Conservation (phyloP, 768 basidiomycete genomes). For the Dacryopinax spathularia region DNA sequence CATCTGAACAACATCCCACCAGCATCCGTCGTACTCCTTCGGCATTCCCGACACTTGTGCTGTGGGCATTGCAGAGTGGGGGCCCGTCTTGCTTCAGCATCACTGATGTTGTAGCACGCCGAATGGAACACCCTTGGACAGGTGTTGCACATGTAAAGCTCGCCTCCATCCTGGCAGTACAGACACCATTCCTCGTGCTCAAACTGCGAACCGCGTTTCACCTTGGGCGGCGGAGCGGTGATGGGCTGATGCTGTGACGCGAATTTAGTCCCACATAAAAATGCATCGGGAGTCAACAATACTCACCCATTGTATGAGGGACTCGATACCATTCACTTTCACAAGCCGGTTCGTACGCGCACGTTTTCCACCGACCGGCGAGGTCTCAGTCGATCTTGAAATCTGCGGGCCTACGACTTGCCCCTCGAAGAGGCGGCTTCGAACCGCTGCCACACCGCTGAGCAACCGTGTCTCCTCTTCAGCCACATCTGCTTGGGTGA, state of each 20-base stretch:
- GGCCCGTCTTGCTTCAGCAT: conserved; percentile 19
- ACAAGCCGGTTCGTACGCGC: conserved; percentile 30
- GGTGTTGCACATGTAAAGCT: conserved; percentile 32
- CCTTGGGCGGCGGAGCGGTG: conserved; percentile 12
- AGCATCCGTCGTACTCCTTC: conserved; percentile 31
- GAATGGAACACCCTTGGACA: conserved; percentile 51
- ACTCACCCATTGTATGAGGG: conserved; percentile 15
- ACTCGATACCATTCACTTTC: conserved; percentile 26
- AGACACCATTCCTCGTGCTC: conserved; percentile 48
- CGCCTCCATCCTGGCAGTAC: conserved; percentile 45
- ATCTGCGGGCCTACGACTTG: conserved; percentile 24
- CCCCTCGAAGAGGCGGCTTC: conserved; percentile 46
- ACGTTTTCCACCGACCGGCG: conserved; percentile 35
- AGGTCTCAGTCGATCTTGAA: conserved; percentile 31
- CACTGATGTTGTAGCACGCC: conserved; percentile 32
- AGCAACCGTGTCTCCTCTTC: conserved; percentile 40
- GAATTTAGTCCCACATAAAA: neutral
- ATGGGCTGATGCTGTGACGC: neutral
- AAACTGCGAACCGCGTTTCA: conserved; percentile 26
- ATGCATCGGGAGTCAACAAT: neutral
- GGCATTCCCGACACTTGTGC: conserved; percentile 36
- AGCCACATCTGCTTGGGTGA: conserved; percentile 32
- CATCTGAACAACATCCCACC: conserved; percentile 51
- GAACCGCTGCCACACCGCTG: conserved; percentile 44
- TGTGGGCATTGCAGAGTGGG: conserved; percentile 31